Conservation (phyloP, 768 basidiomycete genomes). For the Jaapia argillacea region DNA sequence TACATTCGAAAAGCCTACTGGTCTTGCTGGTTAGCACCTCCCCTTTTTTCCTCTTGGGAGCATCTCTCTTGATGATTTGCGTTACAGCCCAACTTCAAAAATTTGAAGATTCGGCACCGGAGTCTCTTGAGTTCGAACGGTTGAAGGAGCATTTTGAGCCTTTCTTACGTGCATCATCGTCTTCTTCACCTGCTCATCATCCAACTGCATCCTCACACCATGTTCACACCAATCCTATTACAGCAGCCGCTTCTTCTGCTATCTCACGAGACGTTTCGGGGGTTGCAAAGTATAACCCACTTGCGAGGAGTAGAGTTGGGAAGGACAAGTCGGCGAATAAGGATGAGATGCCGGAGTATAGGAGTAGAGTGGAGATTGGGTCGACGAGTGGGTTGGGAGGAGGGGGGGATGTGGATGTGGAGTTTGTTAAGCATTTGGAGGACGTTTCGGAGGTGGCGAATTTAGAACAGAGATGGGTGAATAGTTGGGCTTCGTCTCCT, state of each 20-base stretch:
- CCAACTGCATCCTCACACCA: slow-evolving; percentile 59
- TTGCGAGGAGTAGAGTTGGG: slow-evolving; percentile 33
- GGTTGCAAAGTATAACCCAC: slow-evolving; percentile 67
- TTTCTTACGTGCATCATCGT: slow-evolving; percentile 78
- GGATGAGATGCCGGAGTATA: slow-evolving; percentile 74
- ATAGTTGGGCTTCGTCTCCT: slow-evolving; percentile 65
- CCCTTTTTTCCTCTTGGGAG: background rate
- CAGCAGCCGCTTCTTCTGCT: slow-evolving; percentile 82
- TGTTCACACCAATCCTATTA: slow-evolving; percentile 71
- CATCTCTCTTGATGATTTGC: background rate
- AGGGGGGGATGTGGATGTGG: slow-evolving; percentile 62
- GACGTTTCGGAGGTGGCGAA: slow-evolving; percentile 51
- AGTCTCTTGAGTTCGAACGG: slow-evolving; percentile 83
- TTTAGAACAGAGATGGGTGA: slow-evolving; percentile 73
- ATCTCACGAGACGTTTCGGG: slow-evolving; percentile 84
- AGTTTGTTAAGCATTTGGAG: slow-evolving; percentile 59
- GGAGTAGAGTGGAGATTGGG: slow-evolving; percentile 56
- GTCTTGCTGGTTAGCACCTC: slow-evolving; percentile 66
- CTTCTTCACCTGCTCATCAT: slow-evolving; percentile 46
- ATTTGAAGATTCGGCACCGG: slow-evolving; percentile 77
- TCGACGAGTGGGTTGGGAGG: slow-evolving; percentile 40
- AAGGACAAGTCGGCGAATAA: slow-evolving; percentile 59
- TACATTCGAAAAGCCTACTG: slow-evolving; percentile 94
- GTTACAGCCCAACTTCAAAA: slow-evolving; percentile 80
- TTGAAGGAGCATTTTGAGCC: slow-evolving; percentile 97